Conservation (phyloP, 2,329 filamentous ascomycete genomes). For the Rosellinia necatrix region DNA sequence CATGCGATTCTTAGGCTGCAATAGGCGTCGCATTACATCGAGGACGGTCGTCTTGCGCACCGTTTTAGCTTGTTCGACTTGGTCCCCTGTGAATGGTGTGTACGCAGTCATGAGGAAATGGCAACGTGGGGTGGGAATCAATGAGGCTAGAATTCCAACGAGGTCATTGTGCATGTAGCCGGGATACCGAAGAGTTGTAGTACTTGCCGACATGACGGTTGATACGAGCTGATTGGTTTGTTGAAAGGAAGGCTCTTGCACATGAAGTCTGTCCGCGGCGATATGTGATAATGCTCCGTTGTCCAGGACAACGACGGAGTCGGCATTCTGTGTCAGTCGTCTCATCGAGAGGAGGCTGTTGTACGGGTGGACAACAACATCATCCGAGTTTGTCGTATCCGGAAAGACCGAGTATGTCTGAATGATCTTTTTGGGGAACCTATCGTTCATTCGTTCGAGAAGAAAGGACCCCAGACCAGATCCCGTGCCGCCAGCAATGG, state of each 20-base stretch:
- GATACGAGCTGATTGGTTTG: constrained; percentile 97
- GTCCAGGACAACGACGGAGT: constrained; percentile 96
- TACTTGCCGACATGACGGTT: constrained; percentile 98
- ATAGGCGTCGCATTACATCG: constrained; percentile 92
- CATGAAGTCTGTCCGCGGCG: constrained; percentile 89
- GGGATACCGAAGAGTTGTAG: constrained; percentile 92
- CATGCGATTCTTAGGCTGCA: constrained; percentile 99
- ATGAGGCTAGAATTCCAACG: constrained; percentile 91
- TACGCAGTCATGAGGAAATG: constrained; percentile 99
- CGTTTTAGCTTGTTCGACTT: constrained; percentile 95
- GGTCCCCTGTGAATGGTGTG: constrained; percentile 95
- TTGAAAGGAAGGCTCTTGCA: constrained; percentile 93
- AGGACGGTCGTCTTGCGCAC: constrained; percentile 97
- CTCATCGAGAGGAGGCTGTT: constrained; percentile 94
- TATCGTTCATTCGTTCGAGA: constrained; percentile 92
- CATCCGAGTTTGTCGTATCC: constrained; percentile 81
- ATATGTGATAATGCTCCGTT: constrained; percentile 94
- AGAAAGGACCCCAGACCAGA: constrained; percentile 95
- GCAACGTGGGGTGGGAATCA: constrained; percentile 94
- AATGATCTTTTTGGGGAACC: constrained; percentile 98
- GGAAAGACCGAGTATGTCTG: constrained; percentile 99
- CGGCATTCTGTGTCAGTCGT: constrained; percentile 90
- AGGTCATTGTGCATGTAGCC: constrained; percentile 99
- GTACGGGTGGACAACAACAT: constrained; percentile 97
- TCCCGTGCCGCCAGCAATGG: constrained; percentile 94